Base-by-base conservation (phyloP, 257 asterid species). In the Ophiorrhiza pumila region DNA sequence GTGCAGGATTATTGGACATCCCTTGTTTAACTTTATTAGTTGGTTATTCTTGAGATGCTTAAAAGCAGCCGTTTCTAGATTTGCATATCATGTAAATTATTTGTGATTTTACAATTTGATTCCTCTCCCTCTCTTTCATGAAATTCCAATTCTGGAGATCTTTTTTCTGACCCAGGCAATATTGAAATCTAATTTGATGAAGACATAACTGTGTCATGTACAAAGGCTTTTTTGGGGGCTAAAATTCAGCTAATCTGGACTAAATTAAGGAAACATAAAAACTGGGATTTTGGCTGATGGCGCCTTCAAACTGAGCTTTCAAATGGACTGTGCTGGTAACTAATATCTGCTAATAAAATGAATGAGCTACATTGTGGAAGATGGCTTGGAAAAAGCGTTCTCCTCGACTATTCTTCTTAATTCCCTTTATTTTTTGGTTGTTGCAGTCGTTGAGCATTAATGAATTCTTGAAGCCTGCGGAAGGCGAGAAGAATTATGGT, bases 391-490 rank as follows among this genome's bases (percentile, higher is more conserved):
- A 4, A 59, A 20, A 20, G n/a, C n/a, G n/a, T n/a, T n/a, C n/a
- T 34, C 46, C 4, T 27, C 2, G 7, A 18, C 45, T 46, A 29
- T 25, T 37, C 23, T 59, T 41, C 12, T 66, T 76, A 23, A 4
- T 71, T 32, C 20, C 35, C 23, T 58, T 57, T 52, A 15, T 10
- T 27, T 59, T 78, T 37, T 29, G 32, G 15, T 71, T 58, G 32
- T 58, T 75, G 27, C 76, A 93, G 98, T 85, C 92, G 49, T 90
- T 93, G 76, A 91, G 94, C 88, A 93, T 93, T 77, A 91, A 87
- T 22, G 97, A 91, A 77, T 93, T 93, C 80, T 73, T 93, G 87
- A 93, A 89, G 87, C 94, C 98, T n/a, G 89, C 88, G 58, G 94
- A 93, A 49, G 98, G 97, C 0, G 92, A 87, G 82, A 83, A 78